Conservation (phyloP, 257 asterid genomes). For the Avicennia marina region DNA sequence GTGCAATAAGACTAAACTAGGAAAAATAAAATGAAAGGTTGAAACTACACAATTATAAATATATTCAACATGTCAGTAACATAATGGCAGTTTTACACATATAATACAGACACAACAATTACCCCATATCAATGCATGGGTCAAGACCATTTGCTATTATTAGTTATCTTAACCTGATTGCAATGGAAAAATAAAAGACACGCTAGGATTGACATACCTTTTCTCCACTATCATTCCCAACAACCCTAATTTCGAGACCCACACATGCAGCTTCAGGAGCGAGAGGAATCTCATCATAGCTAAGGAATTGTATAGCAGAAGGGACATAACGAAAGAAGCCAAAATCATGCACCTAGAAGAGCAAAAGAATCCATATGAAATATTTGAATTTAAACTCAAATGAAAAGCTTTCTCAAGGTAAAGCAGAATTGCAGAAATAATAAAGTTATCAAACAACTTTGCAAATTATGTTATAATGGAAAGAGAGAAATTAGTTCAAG, state of each 20-base stretch:
- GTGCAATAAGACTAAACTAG: constrained; percentile 2
- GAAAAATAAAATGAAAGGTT: constrained; percentile 1
- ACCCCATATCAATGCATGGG: too few relatives aligned
- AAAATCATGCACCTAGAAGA: constrained; percentile 83
- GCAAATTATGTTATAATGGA: too few relatives aligned
- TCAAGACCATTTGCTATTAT: not conserved
- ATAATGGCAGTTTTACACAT: constrained; percentile 6
- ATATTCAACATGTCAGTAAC: not conserved
- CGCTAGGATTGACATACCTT: constrained; percentile 50
- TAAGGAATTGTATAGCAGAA: constrained; percentile 77
- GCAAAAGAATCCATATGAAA: constrained; percentile 20
- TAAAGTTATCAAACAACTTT: too few relatives aligned
- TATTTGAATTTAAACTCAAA: not conserved
- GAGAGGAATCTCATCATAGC: constrained; percentile 94
- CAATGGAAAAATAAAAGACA: constrained; percentile 14
- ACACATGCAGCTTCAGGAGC: constrained; percentile 97
- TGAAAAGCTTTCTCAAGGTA: not conserved
- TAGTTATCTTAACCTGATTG: constrained; percentile 4
- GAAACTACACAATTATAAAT: not conserved
- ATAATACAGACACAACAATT: constrained; percentile 10
- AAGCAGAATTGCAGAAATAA: too few relatives aligned
- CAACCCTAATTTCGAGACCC: constrained; percentile 98
- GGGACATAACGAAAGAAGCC: constrained; percentile 95
- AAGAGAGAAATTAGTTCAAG: too few relatives aligned
- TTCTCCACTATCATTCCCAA: constrained; percentile 99